These are phyloP conservation scores for Salix brachista DNA, from an alignment of 345 rosid genomes.

Conservation along the genomic window DNA sequence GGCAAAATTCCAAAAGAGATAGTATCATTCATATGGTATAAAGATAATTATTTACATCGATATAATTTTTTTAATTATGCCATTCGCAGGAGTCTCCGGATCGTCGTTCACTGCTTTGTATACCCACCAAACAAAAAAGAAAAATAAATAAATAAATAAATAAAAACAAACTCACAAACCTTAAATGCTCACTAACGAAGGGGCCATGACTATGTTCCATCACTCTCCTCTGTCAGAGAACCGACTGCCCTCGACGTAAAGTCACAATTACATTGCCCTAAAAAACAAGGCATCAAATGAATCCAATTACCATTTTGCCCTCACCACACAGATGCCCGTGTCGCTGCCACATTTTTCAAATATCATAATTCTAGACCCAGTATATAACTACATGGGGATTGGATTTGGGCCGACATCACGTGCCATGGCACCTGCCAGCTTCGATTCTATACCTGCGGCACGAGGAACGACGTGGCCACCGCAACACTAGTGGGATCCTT, in stretches of 20 bases:
- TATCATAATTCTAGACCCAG: not conserved
- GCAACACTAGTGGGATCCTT: conserved; percentile 51
- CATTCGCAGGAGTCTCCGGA: conserved; percentile 47
- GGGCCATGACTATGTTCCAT: conserved; percentile 15
- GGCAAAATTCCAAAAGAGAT: not conserved
- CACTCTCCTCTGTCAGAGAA: conserved; percentile 4
- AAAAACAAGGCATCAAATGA: not conserved
- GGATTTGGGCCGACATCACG: not conserved
- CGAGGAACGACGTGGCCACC: conserved; percentile 46
- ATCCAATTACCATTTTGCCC: conserved; percentile 4
- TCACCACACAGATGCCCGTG: not conserved
- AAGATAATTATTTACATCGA: not conserved
- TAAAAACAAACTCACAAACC: not conserved
- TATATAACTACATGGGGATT: not conserved
- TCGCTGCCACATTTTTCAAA: not conserved
- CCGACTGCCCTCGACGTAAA: not conserved
- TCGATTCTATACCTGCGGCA: conserved; percentile 23
- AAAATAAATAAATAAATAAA: not conserved
- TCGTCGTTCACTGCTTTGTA: conserved; percentile 17
- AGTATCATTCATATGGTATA: not conserved
- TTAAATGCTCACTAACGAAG: not conserved
- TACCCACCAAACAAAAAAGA: not conserved
- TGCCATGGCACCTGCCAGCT: conserved; percentile 1
- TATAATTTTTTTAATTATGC: conserved; percentile 1
- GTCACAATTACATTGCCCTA: not conserved